Evolutionary conservation across 2,329 filamentous ascomycete genomes (phyloP), one percentile per base, ranked within the genome.

Genomic region (Onygenales sp.): DNA sequence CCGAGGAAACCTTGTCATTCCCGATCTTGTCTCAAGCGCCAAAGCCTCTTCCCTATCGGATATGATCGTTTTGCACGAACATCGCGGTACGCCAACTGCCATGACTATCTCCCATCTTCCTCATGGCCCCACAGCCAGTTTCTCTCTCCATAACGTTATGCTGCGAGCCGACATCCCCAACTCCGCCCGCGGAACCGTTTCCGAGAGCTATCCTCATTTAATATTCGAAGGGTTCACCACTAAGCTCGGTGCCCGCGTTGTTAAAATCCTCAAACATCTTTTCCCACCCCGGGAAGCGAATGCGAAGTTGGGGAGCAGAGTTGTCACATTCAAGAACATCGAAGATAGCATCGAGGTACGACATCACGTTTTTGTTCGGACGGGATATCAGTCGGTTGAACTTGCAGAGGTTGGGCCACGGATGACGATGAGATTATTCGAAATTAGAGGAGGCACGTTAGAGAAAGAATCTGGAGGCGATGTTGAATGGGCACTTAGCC

Each of bases 351-450:
- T 97, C 51, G 92, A 98, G 71, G 87, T 98, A 45, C 82, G 93
- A 3, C 89, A 95, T 68, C 86, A 90, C 68, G 91, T 98, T 2
- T 98, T 96, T 66, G 92, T 98, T 14, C 85, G 88, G 68, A 97
- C 93, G 0, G 86, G 88, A 0, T 93, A 92, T 66, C 85, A 95
- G 65, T 88, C 86, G 55, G 89, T 97, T 2, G 90, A 95, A 69
- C 72, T 95, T 62, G 85, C 87, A 11, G 90, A 95, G 69, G 89
- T 95, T 50, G 90, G 92, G 0, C 93, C 93, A 1, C 80, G 93
- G 54, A 95, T 97, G 89, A 95, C 90, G n/a, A 93, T 97, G 89
- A 80, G 89, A 60, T 76, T 90, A 51, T 98, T 97, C 66, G 89
- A 97, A 74, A 95, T 98, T 57, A 80, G 91, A 46, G 86, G 85